Percentiles rank a stretch among this genome's conserved stretches.
Evolutionary conservation across 257 asterid species (phyloP).

Genomic region (Gardenia jasminoides): DNA sequence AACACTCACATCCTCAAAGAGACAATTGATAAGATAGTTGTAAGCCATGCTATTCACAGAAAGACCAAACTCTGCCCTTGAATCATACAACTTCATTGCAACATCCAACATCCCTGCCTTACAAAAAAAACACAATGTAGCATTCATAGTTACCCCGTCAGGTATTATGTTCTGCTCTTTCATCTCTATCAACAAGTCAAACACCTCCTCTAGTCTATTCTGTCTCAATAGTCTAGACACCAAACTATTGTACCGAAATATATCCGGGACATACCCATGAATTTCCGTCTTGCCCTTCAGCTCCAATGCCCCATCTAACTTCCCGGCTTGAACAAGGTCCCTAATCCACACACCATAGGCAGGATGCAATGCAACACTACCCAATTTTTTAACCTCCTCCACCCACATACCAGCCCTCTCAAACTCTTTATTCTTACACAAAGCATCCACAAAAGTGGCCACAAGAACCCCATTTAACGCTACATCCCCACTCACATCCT

Average conservation of each 20-base stretch:
- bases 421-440: slow-evolving; percentile 58
- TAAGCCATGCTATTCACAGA: slow-evolving; percentile 72
- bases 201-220: slow-evolving; percentile 65
- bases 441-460: slow-evolving; percentile 54
- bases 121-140: slow-evolving; percentile 70
- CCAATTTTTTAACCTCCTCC: slow-evolving; percentile 45
- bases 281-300: slow-evolving; percentile 53
- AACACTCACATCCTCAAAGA: slow-evolving; percentile 51
- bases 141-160: slow-evolving; percentile 66
- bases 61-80: slow-evolving; percentile 62
- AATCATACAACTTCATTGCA: slow-evolving; percentile 66
- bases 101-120: slow-evolving; percentile 71
- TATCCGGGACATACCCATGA: slow-evolving; percentile 66
- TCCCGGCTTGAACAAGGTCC: slow-evolving; percentile 60
- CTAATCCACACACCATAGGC: slow-evolving; percentile 64
- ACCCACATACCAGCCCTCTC: slow-evolving; percentile 54
- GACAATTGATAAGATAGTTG: slow-evolving; percentile 70
- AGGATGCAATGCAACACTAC: slow-evolving; percentile 46
- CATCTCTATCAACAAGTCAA: slow-evolving; percentile 79
- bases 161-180: slow-evolving; percentile 51
- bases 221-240: slow-evolving; percentile 62
- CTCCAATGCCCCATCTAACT: slow-evolving; percentile 59
- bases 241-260: slow-evolving; percentile 56
- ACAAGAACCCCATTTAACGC: slow-evolving; percentile 42
- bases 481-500: slow-evolving; percentile 18